Evolutionary conservation across 2,329 filamentous ascomycete genomes (phyloP).

Genomic region (Fusarium tupiense): DNA sequence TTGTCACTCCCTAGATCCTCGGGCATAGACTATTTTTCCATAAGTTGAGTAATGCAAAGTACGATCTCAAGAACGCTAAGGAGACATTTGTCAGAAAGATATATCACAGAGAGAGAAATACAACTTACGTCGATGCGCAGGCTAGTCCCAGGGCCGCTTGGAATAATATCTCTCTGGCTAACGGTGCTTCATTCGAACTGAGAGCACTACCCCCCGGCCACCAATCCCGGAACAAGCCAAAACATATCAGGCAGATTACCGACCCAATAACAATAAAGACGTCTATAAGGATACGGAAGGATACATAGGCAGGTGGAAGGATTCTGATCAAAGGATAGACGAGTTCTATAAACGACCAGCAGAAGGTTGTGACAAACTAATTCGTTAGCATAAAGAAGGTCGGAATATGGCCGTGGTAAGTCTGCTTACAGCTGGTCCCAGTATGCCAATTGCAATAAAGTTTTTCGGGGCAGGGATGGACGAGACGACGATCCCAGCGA

Average conservation of each 20-base stretch:
- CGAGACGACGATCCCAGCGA: neutral
- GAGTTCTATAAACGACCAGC: neutral
- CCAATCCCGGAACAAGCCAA: neutral
- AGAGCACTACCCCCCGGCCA: neutral
- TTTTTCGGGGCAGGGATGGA: neutral
- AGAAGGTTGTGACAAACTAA: neutral
- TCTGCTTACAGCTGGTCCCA: neutral
- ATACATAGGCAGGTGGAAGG: neutral
- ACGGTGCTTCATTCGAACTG: neutral
- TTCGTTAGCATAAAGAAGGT: neutral
- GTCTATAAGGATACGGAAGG: neutral
- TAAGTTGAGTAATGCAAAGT: neutral
- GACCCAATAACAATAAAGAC: neutral
- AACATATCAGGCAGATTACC: neutral
- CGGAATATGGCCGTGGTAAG: accelerated
- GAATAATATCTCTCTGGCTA: neutral
- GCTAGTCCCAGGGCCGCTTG: neutral
- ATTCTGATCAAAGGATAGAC: neutral
- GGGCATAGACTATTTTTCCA: too few relatives aligned
- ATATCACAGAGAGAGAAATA: too few relatives aligned
- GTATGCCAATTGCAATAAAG: neutral
- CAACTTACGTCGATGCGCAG: neutral
- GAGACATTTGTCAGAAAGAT: too few relatives aligned
- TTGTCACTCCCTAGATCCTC: too few relatives aligned
- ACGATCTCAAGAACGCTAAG: neutral